Conservation (phyloP, 495 filamentous ascomycete species). For the Penicillium ochrochloron region DNA sequence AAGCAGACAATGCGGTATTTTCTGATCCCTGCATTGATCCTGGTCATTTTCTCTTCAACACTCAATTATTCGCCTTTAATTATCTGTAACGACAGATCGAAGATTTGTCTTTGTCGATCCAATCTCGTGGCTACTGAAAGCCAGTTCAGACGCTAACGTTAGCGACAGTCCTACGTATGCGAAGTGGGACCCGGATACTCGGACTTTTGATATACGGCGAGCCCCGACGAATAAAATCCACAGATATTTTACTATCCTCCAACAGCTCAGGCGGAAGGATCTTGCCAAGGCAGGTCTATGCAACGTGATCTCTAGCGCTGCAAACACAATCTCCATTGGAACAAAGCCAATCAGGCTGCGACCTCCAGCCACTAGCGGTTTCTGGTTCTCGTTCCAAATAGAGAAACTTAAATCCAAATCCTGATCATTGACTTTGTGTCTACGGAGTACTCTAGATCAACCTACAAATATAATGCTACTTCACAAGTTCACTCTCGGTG, state of each 20-base stretch:
- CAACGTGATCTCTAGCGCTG: background rate
- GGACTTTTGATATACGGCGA: conserved; percentile 1
- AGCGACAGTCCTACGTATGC: background rate
- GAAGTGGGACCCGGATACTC: conserved; percentile 2
- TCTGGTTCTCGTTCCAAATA: background rate
- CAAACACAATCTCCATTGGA: background rate
- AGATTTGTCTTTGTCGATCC: background rate
- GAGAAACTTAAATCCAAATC: background rate
- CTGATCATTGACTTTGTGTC: background rate
- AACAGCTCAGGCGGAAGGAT: background rate
- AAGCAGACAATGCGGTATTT: conserved; percentile 4
- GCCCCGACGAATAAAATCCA: background rate
- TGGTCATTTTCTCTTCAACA: background rate
- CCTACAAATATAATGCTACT: background rate
- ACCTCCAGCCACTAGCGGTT: background rate
- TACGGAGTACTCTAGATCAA: background rate
- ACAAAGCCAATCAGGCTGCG: background rate
- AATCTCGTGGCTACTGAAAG: background rate
- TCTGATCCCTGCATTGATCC: conserved; percentile 8
- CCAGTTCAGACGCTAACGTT: background rate
- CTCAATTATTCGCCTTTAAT: background rate
- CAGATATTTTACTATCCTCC: background rate
- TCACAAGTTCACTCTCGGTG: background rate
- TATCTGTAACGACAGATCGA: background rate
- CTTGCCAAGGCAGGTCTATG: background rate